Evolutionary conservation across 1,284 basidiomycete species (phyloP).

Genomic region (Ustilago shanxiensis): DNA sequence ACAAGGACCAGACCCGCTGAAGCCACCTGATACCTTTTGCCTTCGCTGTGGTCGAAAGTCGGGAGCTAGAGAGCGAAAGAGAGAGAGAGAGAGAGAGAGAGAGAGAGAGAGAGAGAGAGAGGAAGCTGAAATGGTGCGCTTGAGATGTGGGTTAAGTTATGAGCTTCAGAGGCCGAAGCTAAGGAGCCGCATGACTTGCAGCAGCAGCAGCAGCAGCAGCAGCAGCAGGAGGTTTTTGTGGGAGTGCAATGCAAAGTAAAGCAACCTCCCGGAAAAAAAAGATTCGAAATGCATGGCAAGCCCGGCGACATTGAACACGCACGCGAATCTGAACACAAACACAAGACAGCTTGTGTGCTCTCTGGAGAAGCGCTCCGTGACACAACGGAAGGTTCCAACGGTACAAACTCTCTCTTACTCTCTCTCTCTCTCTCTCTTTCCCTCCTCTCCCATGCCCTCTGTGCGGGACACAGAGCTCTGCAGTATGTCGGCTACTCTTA

Average conservation of each 20-base stretch:
- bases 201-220: too few relatives aligned
- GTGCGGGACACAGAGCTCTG: not conserved
- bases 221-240: too few relatives aligned
- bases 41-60: not conserved
- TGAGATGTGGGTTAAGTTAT: too few relatives aligned
- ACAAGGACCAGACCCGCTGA: not conserved
- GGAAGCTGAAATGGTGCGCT: too few relatives aligned
- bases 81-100: too few relatives aligned
- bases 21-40: not conserved
- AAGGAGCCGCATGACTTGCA: not conserved
- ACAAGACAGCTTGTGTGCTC: not conserved
- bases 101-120: too few relatives aligned
- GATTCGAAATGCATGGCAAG: constrained; percentile 14
- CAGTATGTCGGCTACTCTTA: not conserved
- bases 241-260: not conserved
- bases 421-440: too few relatives aligned
- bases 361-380: not conserved
- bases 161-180: not conserved
- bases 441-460: too few relatives aligned
- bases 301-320: too few relatives aligned
- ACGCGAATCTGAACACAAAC: not conserved
- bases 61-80: too few relatives aligned
- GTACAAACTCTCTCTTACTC: too few relatives aligned
- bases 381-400: not conserved
- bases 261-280: constrained; percentile 11